Base-by-base conservation (phyloP, 2,329 filamentous ascomycete species). In the Aspergillus ochraceoroseus region DNA sequence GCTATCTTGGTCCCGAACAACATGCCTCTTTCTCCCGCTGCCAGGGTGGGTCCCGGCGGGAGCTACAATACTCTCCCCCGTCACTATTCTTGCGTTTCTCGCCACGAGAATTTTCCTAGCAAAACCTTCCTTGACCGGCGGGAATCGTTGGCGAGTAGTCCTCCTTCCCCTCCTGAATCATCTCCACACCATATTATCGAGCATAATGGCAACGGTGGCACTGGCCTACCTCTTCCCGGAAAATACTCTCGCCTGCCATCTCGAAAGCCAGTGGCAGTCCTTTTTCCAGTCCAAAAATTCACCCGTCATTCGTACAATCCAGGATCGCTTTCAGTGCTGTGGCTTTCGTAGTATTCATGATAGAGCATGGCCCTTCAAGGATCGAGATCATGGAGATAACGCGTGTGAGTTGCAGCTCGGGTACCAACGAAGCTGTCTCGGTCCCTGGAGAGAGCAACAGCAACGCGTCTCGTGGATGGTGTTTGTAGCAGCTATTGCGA, bases 281-380 rank as follows among this genome's bases (percentile, higher is more conserved):
- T 55, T 57, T 37, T 65, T 62, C 38, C 52, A 51, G 19, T 41
- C 44, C 9, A 62, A 64, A 36, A 44, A 65, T 22, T 52, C 54
- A 4, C 37, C 46, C 2, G 52, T 56, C 5, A 60, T 65, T 25
- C 57, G 63, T 13, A 32, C 54, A 2, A 64, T 65, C 35, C 61
- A 66, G 38, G 57, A 58, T 31, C 38, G 39, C 3, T 47, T 63
- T 15, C 58, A 49, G 26, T 65, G 63, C 34, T 66, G 63, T 27
- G 63, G 63, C 2, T 46, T 62, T 6, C 50, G 61, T 22, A 65
- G 62, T 27, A 51, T 56, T n/a, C 60, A 50, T 40, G 63, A 66
- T 35, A 49, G 60, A 11, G 60, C 63, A 2, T 66, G 63, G 63
- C 63, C 63, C 1, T 66, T 66, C 43, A 64, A 63, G 29, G 57